These are phyloP conservation scores for Diplosphaera chodatii DNA, from an alignment of 139 green algal species.

Conservation along the genomic window DNA sequence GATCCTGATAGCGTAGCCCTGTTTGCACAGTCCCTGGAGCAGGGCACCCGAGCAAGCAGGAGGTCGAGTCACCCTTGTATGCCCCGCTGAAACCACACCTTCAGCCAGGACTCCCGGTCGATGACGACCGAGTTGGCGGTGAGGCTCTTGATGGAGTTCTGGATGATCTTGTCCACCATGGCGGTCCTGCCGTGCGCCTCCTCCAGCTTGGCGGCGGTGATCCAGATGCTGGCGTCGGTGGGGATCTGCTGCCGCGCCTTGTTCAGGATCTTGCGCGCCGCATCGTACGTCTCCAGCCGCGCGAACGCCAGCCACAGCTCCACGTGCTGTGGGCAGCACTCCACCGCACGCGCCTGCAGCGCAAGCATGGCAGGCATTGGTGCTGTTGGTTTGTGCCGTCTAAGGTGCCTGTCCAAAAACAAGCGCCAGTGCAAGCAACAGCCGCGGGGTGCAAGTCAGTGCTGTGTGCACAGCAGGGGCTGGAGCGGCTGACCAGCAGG, in stretches of 20 bases:
- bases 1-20: too few relatives aligned
- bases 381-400: too few relatives aligned
- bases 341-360: conserved; percentile 83
- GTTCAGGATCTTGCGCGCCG: conserved; percentile 94
- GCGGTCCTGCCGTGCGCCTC: conserved; percentile 77
- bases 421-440: too few relatives aligned
- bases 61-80: too few relatives aligned
- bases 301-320: conserved; percentile 97
- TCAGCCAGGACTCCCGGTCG: conserved; percentile 85
- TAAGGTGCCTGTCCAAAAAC: too few relatives aligned
- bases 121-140: conserved; percentile 80
- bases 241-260: conserved; percentile 86
- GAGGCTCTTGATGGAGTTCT: conserved; percentile 61
- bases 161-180: conserved; percentile 75
- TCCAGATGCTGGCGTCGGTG: conserved; percentile 86
- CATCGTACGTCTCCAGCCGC: conserved; percentile 87
- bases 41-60: too few relatives aligned
- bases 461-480: not conserved
- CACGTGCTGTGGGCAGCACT: conserved; percentile 94
- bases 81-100: too few relatives aligned
- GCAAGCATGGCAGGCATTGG: not conserved
- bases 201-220: conserved; percentile 94
- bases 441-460: too few relatives aligned
- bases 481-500: conserved; percentile 24
- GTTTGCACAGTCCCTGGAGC: too few relatives aligned